Evolutionary conservation across 2,329 filamentous ascomycete genomes (phyloP).

Genomic region (Botryotinia calthae): DNA sequence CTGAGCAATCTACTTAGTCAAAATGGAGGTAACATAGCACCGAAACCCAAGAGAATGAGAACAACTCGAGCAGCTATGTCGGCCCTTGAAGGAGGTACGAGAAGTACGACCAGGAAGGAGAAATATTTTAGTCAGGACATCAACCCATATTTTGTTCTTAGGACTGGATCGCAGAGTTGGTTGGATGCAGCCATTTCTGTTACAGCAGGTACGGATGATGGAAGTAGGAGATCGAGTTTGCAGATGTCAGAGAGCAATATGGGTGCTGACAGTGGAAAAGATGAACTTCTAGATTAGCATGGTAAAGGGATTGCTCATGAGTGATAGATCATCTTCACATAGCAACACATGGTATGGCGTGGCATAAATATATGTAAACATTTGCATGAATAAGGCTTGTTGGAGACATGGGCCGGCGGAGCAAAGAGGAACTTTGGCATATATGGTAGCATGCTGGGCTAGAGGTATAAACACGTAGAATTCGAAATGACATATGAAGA

Average conservation of each 20-base stretch:
- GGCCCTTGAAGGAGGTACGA: conserved; percentile 71
- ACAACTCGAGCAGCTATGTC: conserved; percentile 73
- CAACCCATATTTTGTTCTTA: conserved; percentile 60
- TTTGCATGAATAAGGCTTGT: conserved; percentile 6
- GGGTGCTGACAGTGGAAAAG: conserved; percentile 8
- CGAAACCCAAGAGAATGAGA: conserved; percentile 55
- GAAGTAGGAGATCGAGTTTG: conserved; percentile 16
- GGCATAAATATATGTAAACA: neutral
- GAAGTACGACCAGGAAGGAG: conserved; percentile 65
- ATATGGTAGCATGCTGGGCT: neutral
- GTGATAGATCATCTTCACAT: neutral
- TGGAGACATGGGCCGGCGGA: neutral
- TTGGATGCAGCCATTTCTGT: conserved; percentile 26
- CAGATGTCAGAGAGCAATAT: conserved; percentile 9
- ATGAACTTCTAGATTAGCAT: conserved; percentile 5
- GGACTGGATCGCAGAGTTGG: conserved; percentile 51
- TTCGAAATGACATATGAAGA: neutral
- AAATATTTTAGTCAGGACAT: conserved; percentile 66
- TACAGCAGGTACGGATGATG: neutral
- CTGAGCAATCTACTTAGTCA: conserved; percentile 62
- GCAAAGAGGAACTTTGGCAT: neutral
- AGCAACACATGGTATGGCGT: neutral
- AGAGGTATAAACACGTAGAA: neutral
- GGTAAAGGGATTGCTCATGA: too few species aligned
- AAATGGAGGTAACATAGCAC: conserved; percentile 49